These are phyloP conservation scores for Telopea speciosissima DNA, from an alignment of 177 flowering plant genomes.

Conservation along the genomic window DNA sequence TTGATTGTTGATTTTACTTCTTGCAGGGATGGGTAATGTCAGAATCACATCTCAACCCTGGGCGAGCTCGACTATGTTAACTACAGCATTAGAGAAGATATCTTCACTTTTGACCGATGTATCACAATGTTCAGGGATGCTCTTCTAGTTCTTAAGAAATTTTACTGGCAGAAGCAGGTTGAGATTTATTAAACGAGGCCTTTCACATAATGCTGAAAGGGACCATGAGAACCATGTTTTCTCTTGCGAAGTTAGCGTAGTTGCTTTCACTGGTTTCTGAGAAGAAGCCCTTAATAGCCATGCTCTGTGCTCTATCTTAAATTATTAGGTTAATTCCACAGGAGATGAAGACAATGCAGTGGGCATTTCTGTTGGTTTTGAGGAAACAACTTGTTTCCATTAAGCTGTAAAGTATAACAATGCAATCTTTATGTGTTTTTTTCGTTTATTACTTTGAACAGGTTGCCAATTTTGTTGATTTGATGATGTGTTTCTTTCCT, in stretches of 20 bases:
- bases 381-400: background rate
- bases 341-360: conserved; percentile 4
- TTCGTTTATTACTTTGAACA: background rate
- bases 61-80: conserved; percentile 64
- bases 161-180: background rate
- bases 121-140: background rate
- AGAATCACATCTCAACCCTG: conserved; percentile 92
- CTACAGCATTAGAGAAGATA: background rate
- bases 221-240: conserved; percentile 1
- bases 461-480: conserved; percentile 1
- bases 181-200: background rate
- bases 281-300: conserved; percentile 1
- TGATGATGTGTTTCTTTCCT: background rate
- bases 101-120: background rate
- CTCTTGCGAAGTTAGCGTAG: conserved; percentile 6
- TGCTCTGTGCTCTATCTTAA: background rate
- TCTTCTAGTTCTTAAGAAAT: background rate
- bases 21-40: conserved; percentile 96
- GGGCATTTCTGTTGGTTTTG: background rate
- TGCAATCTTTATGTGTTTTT: background rate
- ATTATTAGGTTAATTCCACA: background rate
- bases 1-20: background rate
- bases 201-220: background rate
- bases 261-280: background rate
- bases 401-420: background rate